Base-by-base conservation (phyloP, 1,139 yeast species). In the Debaryomyces udenii region DNA sequence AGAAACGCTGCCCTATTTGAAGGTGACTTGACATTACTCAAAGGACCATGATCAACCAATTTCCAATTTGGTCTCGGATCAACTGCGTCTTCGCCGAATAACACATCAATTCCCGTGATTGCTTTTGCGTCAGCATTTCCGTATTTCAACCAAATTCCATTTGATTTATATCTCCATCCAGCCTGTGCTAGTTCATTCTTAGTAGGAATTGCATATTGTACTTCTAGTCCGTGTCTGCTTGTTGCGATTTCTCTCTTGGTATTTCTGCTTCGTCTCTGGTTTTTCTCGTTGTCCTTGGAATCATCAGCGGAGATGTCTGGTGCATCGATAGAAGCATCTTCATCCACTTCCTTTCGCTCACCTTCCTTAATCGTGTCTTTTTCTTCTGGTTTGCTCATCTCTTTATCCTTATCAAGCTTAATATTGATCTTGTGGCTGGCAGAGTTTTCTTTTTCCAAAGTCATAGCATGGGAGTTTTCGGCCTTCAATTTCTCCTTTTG, bases 51-150 rank as follows among this genome's bases (percentile, higher is more conserved):
- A 40, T 50, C 40, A 9, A 71, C 31, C 20, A 84, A 53, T 1
- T 61, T 52, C 96, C 96, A 90, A 37, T 78, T 77, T 0, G 80
- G 78, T 43, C 96, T 68, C 1, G 96, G 96, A 40, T 89, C 96
- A 3, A 75, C 80, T 0, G 88, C 84, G 50, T 83, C 89, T 2
- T 61, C 62, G 1, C 96, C 95, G 65, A 80, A 89, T 28, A 89
- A 64, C 1, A 88, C 67, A 49, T 85, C 88, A 11, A 88, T 45
- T 51, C 71, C 63, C 49, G 76, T 45, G 17, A 74, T 56, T 0
- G 78, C 59, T 63, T 34, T 31, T 76, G 51, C 3, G 56, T 49
- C 93, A 90, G 5, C 70, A 32, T 45, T 49, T 38, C 57, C 68
- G 41, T 62, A 64, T 38, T 60, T 64, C 9, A 56, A 57, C 70